Base-by-base conservation (phyloP, 2,329 filamentous ascomycete genomes). In the Proliferodiscus dingleyae region DNA sequence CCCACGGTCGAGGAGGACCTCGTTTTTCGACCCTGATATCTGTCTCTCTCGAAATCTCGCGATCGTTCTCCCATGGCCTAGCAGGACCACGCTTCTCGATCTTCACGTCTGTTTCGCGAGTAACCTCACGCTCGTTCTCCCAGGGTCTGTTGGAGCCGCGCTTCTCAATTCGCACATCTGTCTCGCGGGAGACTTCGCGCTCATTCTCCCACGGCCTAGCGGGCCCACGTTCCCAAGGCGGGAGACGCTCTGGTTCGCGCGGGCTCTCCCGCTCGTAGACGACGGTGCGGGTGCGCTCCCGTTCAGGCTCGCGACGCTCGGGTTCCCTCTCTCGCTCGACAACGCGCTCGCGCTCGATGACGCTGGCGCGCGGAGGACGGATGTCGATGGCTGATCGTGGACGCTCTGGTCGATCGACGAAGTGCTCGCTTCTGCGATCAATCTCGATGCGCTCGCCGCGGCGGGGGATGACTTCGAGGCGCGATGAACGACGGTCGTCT, bases 221-320 rank as follows among this genome's bases (percentile, higher is more conserved):
- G 11, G 46, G 41, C 26, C 44, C 50, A 3, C 59, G 50, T 23
- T 70, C 68, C 53, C 65, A 69, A 30, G 63, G 46, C 56, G 59
- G 39, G 57, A 62, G 28, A 58, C 59, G 33, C 57, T 67, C 43
- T 36, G 48, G 42, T 39, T 58, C 54, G 24, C 66, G 65, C 37
- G 64, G 67, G 26, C 67, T 65, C 4, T 75, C 72, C 46, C 69
- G 52, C 33, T 71, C 69, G 49, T 66, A 70, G 23, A 67, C 62
- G 18, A 66, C 54, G 16, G 66, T 65, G 41, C 62, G 52, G 9
- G 56, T 57, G 26, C 52, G 54, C 44, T 61, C 58, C 5, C 55
- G 49, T 40, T 60, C 58, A 5, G 52, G 48, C 30, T 58, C 41
- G 37, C 67, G 62, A 38, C n/a, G n/a, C n/a, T n/a, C n/a, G n/a